These are phyloP conservation scores for Solanum infundibuliforme DNA, from an alignment of 257 asterid species.

Conservation along the genomic window DNA sequence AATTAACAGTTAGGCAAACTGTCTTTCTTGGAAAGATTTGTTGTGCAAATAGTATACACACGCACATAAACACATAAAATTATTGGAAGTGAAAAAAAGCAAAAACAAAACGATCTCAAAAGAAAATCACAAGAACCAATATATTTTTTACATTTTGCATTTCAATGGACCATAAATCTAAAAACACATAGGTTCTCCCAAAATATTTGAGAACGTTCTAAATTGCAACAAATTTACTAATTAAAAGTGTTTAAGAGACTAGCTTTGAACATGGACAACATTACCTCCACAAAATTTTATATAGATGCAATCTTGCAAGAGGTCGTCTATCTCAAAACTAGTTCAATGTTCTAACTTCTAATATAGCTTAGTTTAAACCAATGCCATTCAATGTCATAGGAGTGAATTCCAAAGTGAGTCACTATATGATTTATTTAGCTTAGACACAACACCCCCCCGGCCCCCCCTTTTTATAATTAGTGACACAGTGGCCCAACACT, in stretches of 20 bases:
- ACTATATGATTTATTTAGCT: not conserved
- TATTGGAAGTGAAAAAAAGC: not conserved
- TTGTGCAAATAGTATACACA: not conserved
- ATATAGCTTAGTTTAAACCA: not conserved
- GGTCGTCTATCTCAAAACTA: not conserved
- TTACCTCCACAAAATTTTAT: not conserved
- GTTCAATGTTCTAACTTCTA: not conserved
- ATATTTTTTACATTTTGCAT: not conserved
- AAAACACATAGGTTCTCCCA: not conserved
- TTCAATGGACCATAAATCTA: not conserved
- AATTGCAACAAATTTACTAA: not conserved
- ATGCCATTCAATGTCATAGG: not conserved
- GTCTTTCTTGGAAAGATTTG: not conserved
- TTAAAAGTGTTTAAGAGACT: not conserved
- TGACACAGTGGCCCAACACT: not conserved
- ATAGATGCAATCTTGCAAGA: not conserved
- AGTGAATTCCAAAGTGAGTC: not conserved
- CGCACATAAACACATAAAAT: not conserved
- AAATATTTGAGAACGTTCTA: not conserved
- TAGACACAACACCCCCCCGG: not conserved
- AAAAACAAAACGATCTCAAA: not conserved
- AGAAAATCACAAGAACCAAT: not conserved
- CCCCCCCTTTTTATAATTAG: not conserved
- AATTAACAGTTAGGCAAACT: not conserved
- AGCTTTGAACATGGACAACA: not conserved